Evolutionary conservation across 768 basidiomycete genomes (phyloP), one percentile per base, ranked within the genome.

Genomic region (Lepiota subincarnata): DNA sequence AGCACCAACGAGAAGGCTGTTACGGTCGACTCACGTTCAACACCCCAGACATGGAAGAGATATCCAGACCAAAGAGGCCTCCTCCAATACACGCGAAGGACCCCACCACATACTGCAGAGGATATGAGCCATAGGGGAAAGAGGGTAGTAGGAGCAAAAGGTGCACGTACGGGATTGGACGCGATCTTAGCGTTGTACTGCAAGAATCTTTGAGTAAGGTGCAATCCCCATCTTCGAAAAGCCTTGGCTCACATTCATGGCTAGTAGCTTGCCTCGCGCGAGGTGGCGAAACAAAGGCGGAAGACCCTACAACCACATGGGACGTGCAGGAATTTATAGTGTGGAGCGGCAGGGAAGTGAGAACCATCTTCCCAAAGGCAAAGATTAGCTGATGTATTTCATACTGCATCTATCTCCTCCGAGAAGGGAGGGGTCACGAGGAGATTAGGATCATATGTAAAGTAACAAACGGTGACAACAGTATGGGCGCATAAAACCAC

Each of bases 11-110:
- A 1, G 19, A 28, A 0, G 8, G 34, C 31, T 13, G 6, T n/a
- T 20, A 14, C 16, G 11, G 6, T 7, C 24, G 18, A 61, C 68
- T 47, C 46, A 68, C 69, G 51, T 64, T 84, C 59, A 89, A 68
- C 48, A 89, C 85, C 6, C 83, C 86, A 47, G 87, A 86, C 87
- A 89, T 89, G 63, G 86, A 89, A 61, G 86, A 86, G 62, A 89
- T 87, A 74, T 89, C 87, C 72, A 89, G 65, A 66, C 87, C 87
- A 63, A 89, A 89, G 35, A 89, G 78, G 45, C 84, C 84, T 59
- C 87, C 86, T 35, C 87, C 87, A 57, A 89, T 88, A 65, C 87
- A 89, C 67, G 87, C 87, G 68, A 89, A 89, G 14, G 84, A 82
- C 26, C 87, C 87, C 51, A 89, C 87, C 53, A 88, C 67, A 66